Percentiles rank a stretch among this genome's conserved stretches.
These are phyloP conservation scores for Plantago elongata DNA, from an alignment of 257 asterid species.

Conservation along the genomic window DNA sequence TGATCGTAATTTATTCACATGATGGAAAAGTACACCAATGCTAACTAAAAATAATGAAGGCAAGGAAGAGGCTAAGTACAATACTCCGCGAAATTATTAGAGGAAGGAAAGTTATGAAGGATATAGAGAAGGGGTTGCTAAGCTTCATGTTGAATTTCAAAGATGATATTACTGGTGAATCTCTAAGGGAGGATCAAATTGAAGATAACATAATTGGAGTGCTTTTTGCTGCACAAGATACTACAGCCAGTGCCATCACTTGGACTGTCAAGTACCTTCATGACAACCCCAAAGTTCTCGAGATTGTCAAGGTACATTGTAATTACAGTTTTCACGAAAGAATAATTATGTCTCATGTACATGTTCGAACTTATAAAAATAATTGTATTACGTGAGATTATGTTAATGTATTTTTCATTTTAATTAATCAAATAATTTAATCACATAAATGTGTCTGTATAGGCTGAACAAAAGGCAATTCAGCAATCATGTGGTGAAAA, in stretches of 20 bases:
- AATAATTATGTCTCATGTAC: background rate
- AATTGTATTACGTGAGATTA: no score
- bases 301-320: conserved; percentile 53
- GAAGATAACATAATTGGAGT: conserved; percentile 84
- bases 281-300: conserved; percentile 50
- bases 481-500: conserved; percentile 30
- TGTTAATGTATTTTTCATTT: background rate
- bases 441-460: conserved; percentile 15
- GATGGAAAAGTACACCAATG: background rate
- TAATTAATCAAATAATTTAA: background rate
- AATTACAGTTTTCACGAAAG: background rate
- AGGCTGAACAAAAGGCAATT: conserved; percentile 74
- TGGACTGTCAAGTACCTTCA: conserved; percentile 77
- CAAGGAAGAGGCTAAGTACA: conserved; percentile 64
- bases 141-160: conserved; percentile 44
- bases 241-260: conserved; percentile 78
- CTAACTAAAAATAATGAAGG: conserved; percentile 33
- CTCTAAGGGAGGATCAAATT: conserved; percentile 55
- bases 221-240: conserved; percentile 85
- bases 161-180: conserved; percentile 33
- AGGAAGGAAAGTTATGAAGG: conserved; percentile 50
- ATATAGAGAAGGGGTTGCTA: conserved; percentile 40
- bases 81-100: conserved; percentile 41
- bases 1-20: background rate
- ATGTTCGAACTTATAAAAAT: no score